These are phyloP conservation scores for Colletotrichum endophyticum DNA, from an alignment of 2,329 filamentous ascomycete genomes.

Conservation along the genomic window DNA sequence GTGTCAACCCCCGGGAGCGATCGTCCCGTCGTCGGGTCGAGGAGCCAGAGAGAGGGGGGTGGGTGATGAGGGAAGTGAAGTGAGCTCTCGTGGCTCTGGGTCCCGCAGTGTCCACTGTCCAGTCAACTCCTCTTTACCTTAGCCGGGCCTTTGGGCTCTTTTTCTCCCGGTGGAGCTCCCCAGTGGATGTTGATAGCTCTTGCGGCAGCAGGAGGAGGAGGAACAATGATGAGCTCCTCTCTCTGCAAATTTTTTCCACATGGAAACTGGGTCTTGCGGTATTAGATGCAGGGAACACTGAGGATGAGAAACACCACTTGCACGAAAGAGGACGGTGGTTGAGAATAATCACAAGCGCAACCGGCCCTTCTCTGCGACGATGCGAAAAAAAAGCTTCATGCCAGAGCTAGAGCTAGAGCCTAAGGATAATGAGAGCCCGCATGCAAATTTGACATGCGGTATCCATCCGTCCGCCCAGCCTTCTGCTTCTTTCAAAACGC, in stretches of 20 bases:
- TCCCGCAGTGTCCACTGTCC: not conserved
- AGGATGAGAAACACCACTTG: not conserved
- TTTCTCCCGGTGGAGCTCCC: not conserved
- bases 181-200: not conserved
- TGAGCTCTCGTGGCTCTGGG: not conserved
- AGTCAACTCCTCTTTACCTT: not conserved
- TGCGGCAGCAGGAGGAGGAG: not conserved
- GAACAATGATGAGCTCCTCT: not conserved
- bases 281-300: not conserved
- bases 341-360: not conserved
- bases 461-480: not conserved
- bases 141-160: not conserved
- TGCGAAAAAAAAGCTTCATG: not conserved
- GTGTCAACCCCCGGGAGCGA: slow-evolving; percentile 17
- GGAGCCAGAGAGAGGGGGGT: not conserved
- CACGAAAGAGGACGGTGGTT: not conserved
- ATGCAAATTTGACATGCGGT: not conserved
- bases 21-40: slow-evolving; percentile 3
- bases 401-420: too few relatives aligned
- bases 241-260: not conserved
- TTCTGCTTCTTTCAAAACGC: not conserved
- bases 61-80: not conserved
- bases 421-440: not conserved
- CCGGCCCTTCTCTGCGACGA: not conserved
- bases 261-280: not conserved